These are phyloP conservation scores for Monilinia aucupariae DNA, from an alignment of 2,329 filamentous ascomycete genomes.

Conservation along the genomic window DNA sequence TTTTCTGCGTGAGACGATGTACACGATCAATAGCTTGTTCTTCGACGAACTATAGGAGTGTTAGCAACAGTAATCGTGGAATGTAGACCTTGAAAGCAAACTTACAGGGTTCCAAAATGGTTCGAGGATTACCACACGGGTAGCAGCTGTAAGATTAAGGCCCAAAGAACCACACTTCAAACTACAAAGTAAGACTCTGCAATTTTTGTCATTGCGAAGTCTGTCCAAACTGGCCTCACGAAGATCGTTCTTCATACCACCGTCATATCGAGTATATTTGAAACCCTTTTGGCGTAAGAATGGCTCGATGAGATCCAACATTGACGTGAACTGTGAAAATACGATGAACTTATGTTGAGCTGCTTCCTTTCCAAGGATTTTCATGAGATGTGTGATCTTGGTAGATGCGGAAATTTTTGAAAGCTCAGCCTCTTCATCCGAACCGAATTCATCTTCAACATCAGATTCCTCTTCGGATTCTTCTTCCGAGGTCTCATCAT, in stretches of 20 bases:
- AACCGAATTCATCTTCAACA: slow-evolving; percentile 33
- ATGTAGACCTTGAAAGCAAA: background rate
- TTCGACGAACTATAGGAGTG: slow-evolving; percentile 73
- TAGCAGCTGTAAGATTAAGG: slow-evolving; percentile 89
- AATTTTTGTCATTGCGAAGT: slow-evolving; percentile 68
- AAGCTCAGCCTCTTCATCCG: slow-evolving; percentile 40
- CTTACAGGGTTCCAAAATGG: slow-evolving; percentile 88
- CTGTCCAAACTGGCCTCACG: slow-evolving; percentile 79
- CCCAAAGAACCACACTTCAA: slow-evolving; percentile 90
- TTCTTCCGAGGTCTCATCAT: slow-evolving; percentile 29
- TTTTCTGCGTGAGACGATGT: slow-evolving; percentile 93
- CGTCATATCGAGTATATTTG: slow-evolving; percentile 85
- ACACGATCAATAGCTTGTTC: slow-evolving; percentile 98
- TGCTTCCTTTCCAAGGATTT: slow-evolving; percentile 73
- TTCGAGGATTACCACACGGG: slow-evolving; percentile 88
- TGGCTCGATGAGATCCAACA: slow-evolving; percentile 93
- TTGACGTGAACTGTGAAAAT: slow-evolving; percentile 96
- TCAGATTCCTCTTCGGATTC: slow-evolving; percentile 37
- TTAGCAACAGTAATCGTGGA: slow-evolving; percentile 17
- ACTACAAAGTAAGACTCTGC: slow-evolving; percentile 83
- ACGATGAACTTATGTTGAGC: slow-evolving; percentile 92
- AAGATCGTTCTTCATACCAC: slow-evolving; percentile 86
- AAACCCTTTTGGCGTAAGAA: slow-evolving; percentile 73
- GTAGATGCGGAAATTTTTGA: slow-evolving; percentile 65
- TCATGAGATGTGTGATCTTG: slow-evolving; percentile 82